Evolutionary conservation across 164 flowering plant species (phyloP).

Genomic region (Houttuynia cordata): DNA sequence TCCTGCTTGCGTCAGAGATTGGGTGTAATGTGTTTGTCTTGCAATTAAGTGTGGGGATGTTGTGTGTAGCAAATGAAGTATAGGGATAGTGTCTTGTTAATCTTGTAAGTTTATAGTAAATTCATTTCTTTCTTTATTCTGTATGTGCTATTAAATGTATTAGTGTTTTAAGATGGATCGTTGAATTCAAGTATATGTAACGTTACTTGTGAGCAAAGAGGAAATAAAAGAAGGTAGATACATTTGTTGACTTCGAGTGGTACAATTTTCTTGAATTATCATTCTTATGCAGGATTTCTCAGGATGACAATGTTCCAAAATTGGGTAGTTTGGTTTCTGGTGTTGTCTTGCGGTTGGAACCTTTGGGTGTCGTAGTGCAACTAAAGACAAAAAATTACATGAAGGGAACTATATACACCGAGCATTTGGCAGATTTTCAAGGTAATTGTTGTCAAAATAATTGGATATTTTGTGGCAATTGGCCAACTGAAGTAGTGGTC

Average conservation of each 20-base stretch:
- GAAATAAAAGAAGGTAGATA: no score
- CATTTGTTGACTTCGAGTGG: background rate
- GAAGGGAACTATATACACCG: slow-evolving; percentile 60
- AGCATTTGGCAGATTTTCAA: slow-evolving; percentile 83
- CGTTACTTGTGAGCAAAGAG: no score
- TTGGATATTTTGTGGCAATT: background rate
- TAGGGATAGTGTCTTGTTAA: no score
- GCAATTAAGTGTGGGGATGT: no score
- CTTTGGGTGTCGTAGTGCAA: slow-evolving; percentile 38
- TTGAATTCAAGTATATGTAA: no score
- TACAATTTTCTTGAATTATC: background rate
- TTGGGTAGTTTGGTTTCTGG: slow-evolving; percentile 75
- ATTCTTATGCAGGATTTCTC: slow-evolving; percentile 30
- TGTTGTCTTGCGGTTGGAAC: slow-evolving; percentile 49
- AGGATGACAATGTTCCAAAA: slow-evolving; percentile 34
- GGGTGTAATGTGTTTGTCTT: no score
- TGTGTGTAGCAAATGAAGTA: no score
- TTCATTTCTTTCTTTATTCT: no score
- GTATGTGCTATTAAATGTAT: no score
- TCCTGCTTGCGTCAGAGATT: no score
- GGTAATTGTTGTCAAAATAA: slow-evolving; percentile 30
- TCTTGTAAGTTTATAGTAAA: no score
- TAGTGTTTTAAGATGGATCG: no score
- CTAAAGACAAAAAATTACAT: slow-evolving; percentile 29
- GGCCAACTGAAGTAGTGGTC: background rate